Evolutionary conservation across 768 basidiomycete species (phyloP).

Genomic region (Auriscalpium vulgare): DNA sequence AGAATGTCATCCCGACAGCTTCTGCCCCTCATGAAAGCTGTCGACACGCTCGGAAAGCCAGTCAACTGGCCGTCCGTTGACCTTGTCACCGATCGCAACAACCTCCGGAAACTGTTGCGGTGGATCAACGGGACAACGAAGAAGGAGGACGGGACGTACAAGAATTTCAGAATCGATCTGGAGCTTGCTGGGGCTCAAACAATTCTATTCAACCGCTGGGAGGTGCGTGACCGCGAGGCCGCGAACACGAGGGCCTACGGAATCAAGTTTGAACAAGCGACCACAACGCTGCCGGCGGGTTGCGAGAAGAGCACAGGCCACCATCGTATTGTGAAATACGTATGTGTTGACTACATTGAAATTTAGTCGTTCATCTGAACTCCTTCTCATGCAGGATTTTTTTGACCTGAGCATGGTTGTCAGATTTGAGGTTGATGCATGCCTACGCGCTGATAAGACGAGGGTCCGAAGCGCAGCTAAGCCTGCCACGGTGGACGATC

Average conservation of each 20-base stretch:
- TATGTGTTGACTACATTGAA: conserved; percentile 16
- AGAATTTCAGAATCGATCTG: conserved; percentile 62
- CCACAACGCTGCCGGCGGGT: conserved; percentile 38
- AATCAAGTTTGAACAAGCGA: conserved; percentile 51
- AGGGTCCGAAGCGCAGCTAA: not conserved
- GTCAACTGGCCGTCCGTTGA: conserved; percentile 34
- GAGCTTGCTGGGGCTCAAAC: conserved; percentile 54
- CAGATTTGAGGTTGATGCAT: conserved; percentile 48
- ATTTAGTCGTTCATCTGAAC: not conserved
- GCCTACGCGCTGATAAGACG: not conserved
- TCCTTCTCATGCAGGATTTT: conserved; percentile 35
- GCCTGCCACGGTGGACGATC: conserved; percentile 9
- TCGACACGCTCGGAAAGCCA: conserved; percentile 31
- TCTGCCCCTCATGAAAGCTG: conserved; percentile 53
- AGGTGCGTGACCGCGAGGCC: conserved; percentile 27
- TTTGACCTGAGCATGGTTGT: conserved; percentile 51
- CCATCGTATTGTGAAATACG: conserved; percentile 56
- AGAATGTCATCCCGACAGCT: conserved; percentile 31
- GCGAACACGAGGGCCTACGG: conserved; percentile 38
- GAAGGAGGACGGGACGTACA: conserved; percentile 17
- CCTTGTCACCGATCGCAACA: conserved; percentile 57
- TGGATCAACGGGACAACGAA: conserved; percentile 32
- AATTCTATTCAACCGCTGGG: conserved; percentile 54
- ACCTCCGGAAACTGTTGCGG: conserved; percentile 51
- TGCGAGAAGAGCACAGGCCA: conserved; percentile 49